Conservation (phyloP, 257 asterid genomes). For the Cruciata laevipes region DNA sequence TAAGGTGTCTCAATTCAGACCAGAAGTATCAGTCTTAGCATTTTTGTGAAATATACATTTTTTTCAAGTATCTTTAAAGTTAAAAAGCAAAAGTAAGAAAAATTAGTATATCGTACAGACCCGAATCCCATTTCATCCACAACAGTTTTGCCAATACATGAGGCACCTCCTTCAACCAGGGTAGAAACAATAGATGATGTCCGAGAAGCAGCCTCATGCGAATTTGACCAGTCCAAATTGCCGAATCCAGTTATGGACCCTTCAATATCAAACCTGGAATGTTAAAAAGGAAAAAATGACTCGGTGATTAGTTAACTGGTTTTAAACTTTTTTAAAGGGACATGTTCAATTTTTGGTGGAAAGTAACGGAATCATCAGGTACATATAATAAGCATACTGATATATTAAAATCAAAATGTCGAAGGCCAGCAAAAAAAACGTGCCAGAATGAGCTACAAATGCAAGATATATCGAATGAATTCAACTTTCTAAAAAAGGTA, state of each 20-base stretch:
- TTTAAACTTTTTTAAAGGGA: neutral
- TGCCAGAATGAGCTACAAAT: neutral
- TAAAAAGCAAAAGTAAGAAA: slow-evolving; percentile 1
- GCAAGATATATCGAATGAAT: neutral
- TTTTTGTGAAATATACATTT: neutral
- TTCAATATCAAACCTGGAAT: slow-evolving; percentile 67
- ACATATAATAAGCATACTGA: neutral
- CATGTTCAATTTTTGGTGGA: neutral
- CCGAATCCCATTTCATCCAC: slow-evolving; percentile 88
- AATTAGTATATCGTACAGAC: slow-evolving; percentile 32
- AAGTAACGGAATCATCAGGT: neutral
- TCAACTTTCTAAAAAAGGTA: neutral
- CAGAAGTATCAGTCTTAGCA: neutral
- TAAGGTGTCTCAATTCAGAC: neutral
- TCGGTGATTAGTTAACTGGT: neutral
- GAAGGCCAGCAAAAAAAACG: neutral
- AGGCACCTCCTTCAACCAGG: slow-evolving; percentile 92
- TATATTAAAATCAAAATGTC: neutral
- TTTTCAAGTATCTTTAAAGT: neutral
- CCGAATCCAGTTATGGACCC: slow-evolving; percentile 92
- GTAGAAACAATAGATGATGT: slow-evolving; percentile 68
- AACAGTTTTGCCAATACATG: slow-evolving; percentile 74
- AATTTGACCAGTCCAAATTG: slow-evolving; percentile 86
- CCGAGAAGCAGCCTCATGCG: slow-evolving; percentile 66
- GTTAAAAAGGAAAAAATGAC: slow-evolving; percentile 16